These are phyloP conservation scores for Cutaneotrichosporon cutaneum DNA, from an alignment of 1,284 basidiomycete genomes.

Conservation along the genomic window DNA sequence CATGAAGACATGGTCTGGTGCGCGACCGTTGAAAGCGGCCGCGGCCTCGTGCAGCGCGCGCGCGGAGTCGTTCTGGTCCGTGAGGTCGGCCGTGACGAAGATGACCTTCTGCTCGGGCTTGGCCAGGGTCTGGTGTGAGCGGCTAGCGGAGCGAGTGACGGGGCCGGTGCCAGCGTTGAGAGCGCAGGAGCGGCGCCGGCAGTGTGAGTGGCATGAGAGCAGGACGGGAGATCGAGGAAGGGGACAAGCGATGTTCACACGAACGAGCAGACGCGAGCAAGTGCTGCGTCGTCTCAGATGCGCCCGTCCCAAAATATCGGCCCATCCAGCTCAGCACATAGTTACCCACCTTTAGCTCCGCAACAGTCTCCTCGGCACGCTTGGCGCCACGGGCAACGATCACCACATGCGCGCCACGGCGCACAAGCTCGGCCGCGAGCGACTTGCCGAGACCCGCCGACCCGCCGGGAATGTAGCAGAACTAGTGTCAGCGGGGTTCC, in stretches of 20 bases:
- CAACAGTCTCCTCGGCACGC: slow-evolving; percentile 63
- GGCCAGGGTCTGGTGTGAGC: slow-evolving; percentile 36
- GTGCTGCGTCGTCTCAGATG: no score
- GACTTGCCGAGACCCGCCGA: slow-evolving; percentile 74
- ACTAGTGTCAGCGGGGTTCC: slow-evolving; percentile 52
- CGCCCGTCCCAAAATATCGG: slow-evolving; percentile 34
- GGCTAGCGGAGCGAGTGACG: not conserved
- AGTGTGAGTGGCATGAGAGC: no score
- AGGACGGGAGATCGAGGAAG: no score
- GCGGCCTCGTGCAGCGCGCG: slow-evolving; percentile 65
- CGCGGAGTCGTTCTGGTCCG: slow-evolving; percentile 57
- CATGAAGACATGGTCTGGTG: slow-evolving; percentile 72
- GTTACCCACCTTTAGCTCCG: slow-evolving; percentile 67
- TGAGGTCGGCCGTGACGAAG: slow-evolving; percentile 65
- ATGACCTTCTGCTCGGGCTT: slow-evolving; percentile 61
- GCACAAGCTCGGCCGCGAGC: slow-evolving; percentile 67
- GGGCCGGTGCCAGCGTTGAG: not conserved
- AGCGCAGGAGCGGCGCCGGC: no score
- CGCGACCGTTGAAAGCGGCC: slow-evolving; percentile 57
- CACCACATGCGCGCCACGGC: slow-evolving; percentile 72
- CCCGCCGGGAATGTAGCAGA: slow-evolving; percentile 76
- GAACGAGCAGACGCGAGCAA: no score
- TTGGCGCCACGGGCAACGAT: slow-evolving; percentile 70
- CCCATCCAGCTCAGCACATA: no score
- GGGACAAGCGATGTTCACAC: no score